Conservation (phyloP, 164 flowering plant genomes). For the Berberis thunbergii region DNA sequence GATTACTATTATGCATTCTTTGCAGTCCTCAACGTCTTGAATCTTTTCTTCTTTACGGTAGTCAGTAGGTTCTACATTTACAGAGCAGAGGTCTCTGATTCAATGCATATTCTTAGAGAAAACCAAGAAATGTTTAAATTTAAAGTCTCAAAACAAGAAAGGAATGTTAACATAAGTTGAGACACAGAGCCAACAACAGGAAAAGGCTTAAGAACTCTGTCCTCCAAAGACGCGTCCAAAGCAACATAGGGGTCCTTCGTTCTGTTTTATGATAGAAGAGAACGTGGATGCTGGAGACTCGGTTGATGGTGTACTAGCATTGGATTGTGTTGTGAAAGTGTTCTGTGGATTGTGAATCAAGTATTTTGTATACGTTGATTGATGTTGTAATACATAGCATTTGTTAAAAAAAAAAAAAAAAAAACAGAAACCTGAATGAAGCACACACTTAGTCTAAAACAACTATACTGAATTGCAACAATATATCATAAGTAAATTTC, state of each 20-base stretch:
- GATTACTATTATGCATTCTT: constrained; percentile 27
- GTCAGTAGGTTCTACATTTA: constrained; percentile 20
- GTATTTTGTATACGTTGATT: not conserved
- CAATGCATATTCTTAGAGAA: constrained; percentile 9
- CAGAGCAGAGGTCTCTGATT: constrained; percentile 18
- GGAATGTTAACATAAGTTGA: not conserved
- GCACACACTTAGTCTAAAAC: too few species aligned
- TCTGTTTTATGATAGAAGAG: too few species aligned
- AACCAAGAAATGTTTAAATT: not conserved
- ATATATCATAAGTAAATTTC: too few species aligned
- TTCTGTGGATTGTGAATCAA: too few species aligned
- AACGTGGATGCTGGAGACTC: too few species aligned
- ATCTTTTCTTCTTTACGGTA: constrained; percentile 19
- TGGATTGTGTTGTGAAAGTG: too few species aligned
- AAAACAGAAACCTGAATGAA: too few species aligned
- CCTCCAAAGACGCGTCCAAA: not conserved
- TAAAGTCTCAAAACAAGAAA: not conserved
- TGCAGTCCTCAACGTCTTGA: constrained; percentile 18
- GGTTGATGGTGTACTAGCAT: too few species aligned
- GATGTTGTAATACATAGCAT: not conserved
- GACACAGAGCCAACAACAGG: not conserved
- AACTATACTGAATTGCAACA: too few species aligned
- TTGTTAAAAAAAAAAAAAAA: too few species aligned
- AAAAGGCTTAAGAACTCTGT: not conserved
- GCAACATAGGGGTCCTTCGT: not conserved